phyloP scores from a whole-genome alignment of 192 early-diverging fungal species.

The Spizellomyces punctatus region DNA sequence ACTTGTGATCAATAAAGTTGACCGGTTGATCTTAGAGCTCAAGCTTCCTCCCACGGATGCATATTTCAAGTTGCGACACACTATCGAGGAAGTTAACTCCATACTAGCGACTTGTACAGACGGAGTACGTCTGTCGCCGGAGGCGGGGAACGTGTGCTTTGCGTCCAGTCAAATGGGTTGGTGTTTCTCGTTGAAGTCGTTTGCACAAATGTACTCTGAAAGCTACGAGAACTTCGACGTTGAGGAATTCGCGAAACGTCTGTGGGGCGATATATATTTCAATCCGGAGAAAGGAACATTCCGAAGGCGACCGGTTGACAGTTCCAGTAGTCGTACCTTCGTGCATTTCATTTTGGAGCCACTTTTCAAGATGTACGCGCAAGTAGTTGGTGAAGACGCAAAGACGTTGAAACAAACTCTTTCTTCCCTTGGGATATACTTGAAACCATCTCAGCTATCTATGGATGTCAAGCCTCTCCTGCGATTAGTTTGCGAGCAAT shows the following conservation, averaged over 20 bases:
- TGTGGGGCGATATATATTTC: slow-evolving; percentile 98
- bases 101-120: slow-evolving; percentile 54
- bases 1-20: slow-evolving; percentile 96
- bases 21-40: slow-evolving; percentile 95
- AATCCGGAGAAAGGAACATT: slow-evolving; percentile 80
- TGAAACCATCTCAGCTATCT: slow-evolving; percentile 75
- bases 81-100: slow-evolving; percentile 93
- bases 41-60: slow-evolving; percentile 96
- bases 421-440: slow-evolving; percentile 74
- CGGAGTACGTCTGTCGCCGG: slow-evolving; percentile 82
- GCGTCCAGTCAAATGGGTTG: slow-evolving; percentile 87
- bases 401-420: slow-evolving; percentile 72
- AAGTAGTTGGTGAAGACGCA: slow-evolving; percentile 79
- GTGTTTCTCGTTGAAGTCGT: slow-evolving; percentile 91
- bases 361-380: slow-evolving; percentile 90
- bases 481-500: slow-evolving; percentile 77
- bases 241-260: slow-evolving; percentile 81
- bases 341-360: slow-evolving; percentile 96
- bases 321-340: slow-evolving; percentile 72
- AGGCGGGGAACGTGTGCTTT: slow-evolving; percentile 95
- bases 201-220: slow-evolving; percentile 88
- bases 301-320: slow-evolving; percentile 66
- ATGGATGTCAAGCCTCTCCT: slow-evolving; percentile 88
- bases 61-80: slow-evolving; percentile 94
- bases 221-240: slow-evolving; percentile 70